Evolutionary conservation across 2,329 filamentous ascomycete genomes (phyloP).

Genomic region (Monilinia polystroma): DNA sequence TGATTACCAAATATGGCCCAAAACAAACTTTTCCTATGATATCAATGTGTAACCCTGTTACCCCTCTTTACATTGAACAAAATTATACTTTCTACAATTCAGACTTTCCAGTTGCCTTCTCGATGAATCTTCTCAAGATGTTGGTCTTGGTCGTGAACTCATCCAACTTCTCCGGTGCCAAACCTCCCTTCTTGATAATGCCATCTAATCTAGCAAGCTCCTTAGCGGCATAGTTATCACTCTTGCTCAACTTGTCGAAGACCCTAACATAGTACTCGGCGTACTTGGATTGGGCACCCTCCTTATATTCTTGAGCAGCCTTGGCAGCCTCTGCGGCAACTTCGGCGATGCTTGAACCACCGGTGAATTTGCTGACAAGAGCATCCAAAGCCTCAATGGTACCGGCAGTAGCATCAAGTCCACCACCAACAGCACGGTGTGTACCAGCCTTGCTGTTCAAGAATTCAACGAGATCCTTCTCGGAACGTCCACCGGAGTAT

Average conservation of each 20-base stretch:
- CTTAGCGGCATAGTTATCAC: conserved; percentile 77
- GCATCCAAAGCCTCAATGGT: conserved; percentile 77
- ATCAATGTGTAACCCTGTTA: background rate
- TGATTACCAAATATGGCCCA: background rate
- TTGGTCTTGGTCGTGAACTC: conserved; percentile 85
- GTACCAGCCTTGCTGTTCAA: conserved; percentile 89
- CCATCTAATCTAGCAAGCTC: conserved; percentile 78
- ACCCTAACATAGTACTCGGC: conserved; percentile 93
- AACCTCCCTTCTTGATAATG: conserved; percentile 80
- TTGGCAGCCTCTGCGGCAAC: conserved; percentile 71
- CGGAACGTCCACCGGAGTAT: conserved; percentile 75
- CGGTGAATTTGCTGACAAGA: conserved; percentile 71
- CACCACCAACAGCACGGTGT: conserved; percentile 77
- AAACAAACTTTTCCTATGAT: conserved; percentile 10
- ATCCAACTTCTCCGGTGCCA: conserved; percentile 83
- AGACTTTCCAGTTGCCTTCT: conserved; percentile 62
- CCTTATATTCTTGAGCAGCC: conserved; percentile 64
- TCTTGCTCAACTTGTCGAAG: conserved; percentile 78
- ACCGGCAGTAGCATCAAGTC: conserved; percentile 74
- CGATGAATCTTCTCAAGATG: conserved; percentile 75
- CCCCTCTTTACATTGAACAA: conserved; percentile 7
- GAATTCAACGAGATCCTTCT: conserved; percentile 74
- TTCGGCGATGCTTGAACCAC: conserved; percentile 56
- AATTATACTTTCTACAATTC: conserved; percentile 41
- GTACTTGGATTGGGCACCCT: conserved; percentile 66